These are phyloP conservation scores for Beauveria sp. DNA, from an alignment of 2,329 filamentous ascomycete species.

Conservation along the genomic window DNA sequence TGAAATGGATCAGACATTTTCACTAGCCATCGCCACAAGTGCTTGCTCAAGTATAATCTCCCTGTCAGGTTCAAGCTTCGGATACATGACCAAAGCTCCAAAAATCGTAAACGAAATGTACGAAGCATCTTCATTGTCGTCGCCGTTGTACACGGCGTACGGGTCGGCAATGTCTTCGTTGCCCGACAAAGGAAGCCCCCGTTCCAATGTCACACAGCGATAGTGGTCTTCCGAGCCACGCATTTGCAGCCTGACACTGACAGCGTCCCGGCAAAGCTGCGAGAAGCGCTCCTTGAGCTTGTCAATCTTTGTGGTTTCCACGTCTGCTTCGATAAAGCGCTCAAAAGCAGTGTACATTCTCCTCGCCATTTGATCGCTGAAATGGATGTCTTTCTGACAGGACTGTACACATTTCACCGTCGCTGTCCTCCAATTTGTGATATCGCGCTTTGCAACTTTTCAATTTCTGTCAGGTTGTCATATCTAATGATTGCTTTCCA, in stretches of 20 bases:
- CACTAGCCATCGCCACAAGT: no score
- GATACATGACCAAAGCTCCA: neutral
- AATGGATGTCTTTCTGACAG: neutral
- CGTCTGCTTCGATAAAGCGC: neutral
- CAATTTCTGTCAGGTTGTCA: neutral
- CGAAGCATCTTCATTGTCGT: neutral
- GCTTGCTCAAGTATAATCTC: no score
- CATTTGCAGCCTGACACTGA: neutral
- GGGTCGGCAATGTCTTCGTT: neutral
- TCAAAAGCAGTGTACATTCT: neutral
- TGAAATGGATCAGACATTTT: no score
- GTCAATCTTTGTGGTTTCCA: neutral
- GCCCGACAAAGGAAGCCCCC: neutral
- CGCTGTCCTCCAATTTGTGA: neutral
- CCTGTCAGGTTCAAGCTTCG: no score
- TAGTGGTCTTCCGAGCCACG: neutral
- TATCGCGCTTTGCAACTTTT: neutral
- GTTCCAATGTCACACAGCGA: neutral
- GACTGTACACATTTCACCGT: neutral
- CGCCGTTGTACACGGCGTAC: neutral
- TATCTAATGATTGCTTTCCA: accelerated
- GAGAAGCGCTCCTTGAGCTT: neutral
- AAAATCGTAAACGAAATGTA: neutral
- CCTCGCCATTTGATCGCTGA: neutral
- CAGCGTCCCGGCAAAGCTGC: neutral